Percentiles rank a stretch among this genome's conserved stretches.
These are phyloP conservation scores for Uronychia binucleata DNA, from an alignment of 73 alveolate species.

Conservation along the genomic window DNA sequence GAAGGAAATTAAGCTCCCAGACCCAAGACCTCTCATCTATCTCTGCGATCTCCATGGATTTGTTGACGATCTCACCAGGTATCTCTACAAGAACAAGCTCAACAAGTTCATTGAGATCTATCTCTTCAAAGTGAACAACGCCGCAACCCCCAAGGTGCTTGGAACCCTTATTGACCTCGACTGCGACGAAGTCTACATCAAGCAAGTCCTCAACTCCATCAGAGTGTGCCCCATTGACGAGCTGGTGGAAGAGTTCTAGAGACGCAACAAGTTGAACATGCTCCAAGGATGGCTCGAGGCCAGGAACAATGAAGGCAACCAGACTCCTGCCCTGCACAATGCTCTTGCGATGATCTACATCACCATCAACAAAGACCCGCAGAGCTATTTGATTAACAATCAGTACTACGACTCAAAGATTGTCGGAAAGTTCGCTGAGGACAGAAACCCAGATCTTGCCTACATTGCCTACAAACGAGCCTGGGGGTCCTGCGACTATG, in stretches of 20 bases:
- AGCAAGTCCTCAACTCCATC: slow-evolving; percentile 90
- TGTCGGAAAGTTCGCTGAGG: slow-evolving; percentile 99
- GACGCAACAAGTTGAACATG: slow-evolving; percentile 96
- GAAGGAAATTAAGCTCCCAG: slow-evolving; percentile 95
- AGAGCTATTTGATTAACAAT: slow-evolving; percentile 97
- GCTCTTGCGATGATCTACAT: slow-evolving; percentile 98
- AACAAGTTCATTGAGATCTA: slow-evolving; percentile 98
- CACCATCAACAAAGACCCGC: slow-evolving; percentile 96
- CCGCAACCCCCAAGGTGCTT: slow-evolving; percentile 97
- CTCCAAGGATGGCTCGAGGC: slow-evolving; percentile 99
- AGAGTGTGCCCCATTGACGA: slow-evolving; percentile 95
- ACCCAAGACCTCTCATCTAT: slow-evolving; percentile 99
- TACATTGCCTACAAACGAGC: slow-evolving; percentile 98
- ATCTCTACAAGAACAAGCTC: slow-evolving; percentile 96
- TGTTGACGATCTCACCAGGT: slow-evolving; percentile 98
- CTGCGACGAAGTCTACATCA: slow-evolving; percentile 95
- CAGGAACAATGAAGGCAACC: slow-evolving; percentile 98
- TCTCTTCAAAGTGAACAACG: slow-evolving; percentile 94
- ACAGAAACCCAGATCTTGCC: slow-evolving; percentile 97
- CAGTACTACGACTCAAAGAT: slow-evolving; percentile 98
- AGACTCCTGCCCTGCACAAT: slow-evolving; percentile 97
- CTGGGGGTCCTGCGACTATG: slow-evolving; percentile 99
- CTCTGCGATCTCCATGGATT: slow-evolving; percentile 98
- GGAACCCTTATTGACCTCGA: slow-evolving; percentile 97
- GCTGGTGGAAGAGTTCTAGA: slow-evolving; percentile 93